These are phyloP conservation scores for Amylostereum areolatum DNA, from an alignment of 1,284 basidiomycete genomes.

Conservation along the genomic window DNA sequence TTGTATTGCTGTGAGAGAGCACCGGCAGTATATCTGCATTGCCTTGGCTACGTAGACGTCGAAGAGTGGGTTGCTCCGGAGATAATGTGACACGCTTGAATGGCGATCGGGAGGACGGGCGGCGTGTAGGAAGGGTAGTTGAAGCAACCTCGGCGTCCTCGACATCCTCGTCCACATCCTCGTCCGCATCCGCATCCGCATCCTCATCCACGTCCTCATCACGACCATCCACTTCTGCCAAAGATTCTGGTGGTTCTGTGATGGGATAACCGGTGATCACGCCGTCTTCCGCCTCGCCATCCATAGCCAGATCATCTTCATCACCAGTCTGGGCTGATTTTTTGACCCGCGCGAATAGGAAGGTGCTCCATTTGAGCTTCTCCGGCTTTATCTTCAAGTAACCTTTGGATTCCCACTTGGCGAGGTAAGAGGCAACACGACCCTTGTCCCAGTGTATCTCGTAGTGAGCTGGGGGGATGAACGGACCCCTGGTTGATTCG, in stretches of 20 bases:
- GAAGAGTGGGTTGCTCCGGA: constrained; percentile 10
- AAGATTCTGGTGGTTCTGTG: neutral
- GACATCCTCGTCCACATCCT: constrained; percentile 4
- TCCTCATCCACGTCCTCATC: constrained; percentile 6
- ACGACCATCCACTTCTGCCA: neutral
- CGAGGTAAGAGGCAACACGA: constrained; percentile 64
- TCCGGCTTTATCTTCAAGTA: constrained; percentile 80
- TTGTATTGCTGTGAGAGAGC: too few species aligned
- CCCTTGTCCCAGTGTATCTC: constrained; percentile 70
- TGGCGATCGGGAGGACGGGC: constrained; percentile 2
- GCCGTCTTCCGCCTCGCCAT: neutral
- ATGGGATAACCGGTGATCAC: neutral
- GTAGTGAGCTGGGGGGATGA: constrained; percentile 71
- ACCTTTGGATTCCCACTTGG: constrained; percentile 74
- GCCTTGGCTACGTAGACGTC: constrained; percentile 20
- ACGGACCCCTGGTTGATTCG: constrained; percentile 43
- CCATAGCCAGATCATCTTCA: neutral
- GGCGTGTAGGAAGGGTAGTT: constrained; percentile 1
- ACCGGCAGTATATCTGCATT: too few species aligned
- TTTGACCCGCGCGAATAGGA: constrained; percentile 63
- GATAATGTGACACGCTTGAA: constrained; percentile 4
- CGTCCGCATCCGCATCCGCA: constrained; percentile 1
- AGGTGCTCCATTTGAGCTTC: constrained; percentile 93
- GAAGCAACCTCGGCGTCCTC: constrained; percentile 4
- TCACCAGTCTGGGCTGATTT: constrained; percentile 30